A percentile compares a stretch with the other conserved stretches of the same genome.
These are phyloP conservation scores for Phytophthora meadii DNA, from an alignment of 352 stramenopile species.

Conservation along the genomic window DNA sequence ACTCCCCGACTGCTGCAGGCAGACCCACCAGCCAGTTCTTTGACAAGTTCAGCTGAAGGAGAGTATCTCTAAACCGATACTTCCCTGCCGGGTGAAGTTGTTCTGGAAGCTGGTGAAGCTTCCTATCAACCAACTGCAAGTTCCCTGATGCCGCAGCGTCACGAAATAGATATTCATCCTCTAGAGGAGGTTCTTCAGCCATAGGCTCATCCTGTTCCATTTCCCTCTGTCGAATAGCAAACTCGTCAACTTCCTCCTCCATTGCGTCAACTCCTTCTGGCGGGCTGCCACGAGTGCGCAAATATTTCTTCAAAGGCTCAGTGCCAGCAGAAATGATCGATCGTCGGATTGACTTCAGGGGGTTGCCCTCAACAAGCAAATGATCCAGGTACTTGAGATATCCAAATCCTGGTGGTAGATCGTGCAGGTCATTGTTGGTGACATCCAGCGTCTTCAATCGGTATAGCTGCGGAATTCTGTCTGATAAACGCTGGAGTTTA, in stretches of 20 bases:
- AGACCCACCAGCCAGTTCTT: conserved; percentile 69
- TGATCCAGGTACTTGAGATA: conserved; percentile 83
- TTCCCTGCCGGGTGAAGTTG: conserved; percentile 50
- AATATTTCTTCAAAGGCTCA: conserved; percentile 83
- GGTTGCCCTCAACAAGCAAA: conserved; percentile 80
- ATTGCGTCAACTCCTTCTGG: conserved; percentile 64
- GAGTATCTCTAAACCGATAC: conserved; percentile 57
- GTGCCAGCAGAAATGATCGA: conserved; percentile 69
- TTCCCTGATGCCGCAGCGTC: conserved; percentile 63
- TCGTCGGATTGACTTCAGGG: conserved; percentile 75
- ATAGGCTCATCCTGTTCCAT: conserved; percentile 47
- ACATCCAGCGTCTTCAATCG: conserved; percentile 84
- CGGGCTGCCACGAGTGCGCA: conserved; percentile 74
- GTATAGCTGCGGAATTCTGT: conserved; percentile 67
- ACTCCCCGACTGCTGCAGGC: conserved; percentile 53
- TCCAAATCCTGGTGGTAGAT: conserved; percentile 71
- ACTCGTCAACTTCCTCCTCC: conserved; percentile 81
- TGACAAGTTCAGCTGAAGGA: conserved; percentile 73
- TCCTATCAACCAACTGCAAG: conserved; percentile 67
- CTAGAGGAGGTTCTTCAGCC: conserved; percentile 26
- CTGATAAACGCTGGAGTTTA: conserved; percentile 65
- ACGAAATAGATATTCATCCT: conserved; percentile 74
- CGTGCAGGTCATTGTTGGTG: conserved; percentile 84
- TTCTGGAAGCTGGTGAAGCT: conserved; percentile 50
- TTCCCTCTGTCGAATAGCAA: conserved; percentile 52